Base-by-base conservation (phyloP, 768 basidiomycete genomes). In the Psilocybe tampanensis region DNA sequence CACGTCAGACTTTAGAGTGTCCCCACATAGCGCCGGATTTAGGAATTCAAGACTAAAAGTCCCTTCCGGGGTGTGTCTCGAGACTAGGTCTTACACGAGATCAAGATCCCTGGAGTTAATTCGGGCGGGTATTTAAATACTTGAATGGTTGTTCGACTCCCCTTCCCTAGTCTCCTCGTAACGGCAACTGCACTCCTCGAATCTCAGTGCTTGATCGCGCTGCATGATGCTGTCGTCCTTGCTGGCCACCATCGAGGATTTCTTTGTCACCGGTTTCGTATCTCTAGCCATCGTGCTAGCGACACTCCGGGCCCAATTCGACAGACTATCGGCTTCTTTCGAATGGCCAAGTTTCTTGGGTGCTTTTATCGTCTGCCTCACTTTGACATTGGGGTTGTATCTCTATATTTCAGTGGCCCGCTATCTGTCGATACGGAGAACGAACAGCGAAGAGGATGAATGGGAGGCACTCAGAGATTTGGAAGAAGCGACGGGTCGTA, bases 271-370 rank as follows among this genome's bases (percentile, higher is more conserved):
- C n/a, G 66, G 66, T 18, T 47, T 66, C 44, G 50, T 64, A 34
- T 60, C 63, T 9, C 56, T 65, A 43, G 61, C 58, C 23, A 61
- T 68, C 41, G 49, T 64, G 13, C 47, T 68, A 26, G 64, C 64
- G 19, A 64, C 62, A 13, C 54, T 68, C 19, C 61, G 66, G n/a
- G 64, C 64, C 33, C 50, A 61, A 36, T 33, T 60, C 26, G 55
- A 58, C 23, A 57, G 60, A 33, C 26, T 61, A 13, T 33, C 55
- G 11, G 44, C 32, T n/a, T 42, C 50, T 33, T 24, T 65, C 17
- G 58, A 66, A 48, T 47, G 45, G 47, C 44, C 59, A 12, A 60
- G 66, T 17, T 54, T 64, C 41, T 54, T 47, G 19, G 52, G 17
- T 21, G 54, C 56, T 23, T 60, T 61, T 59, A 17, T 60, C 44